Evolutionary conservation across 768 basidiomycete genomes (phyloP).

Genomic region (Phanerodontia chrysosporium): DNA sequence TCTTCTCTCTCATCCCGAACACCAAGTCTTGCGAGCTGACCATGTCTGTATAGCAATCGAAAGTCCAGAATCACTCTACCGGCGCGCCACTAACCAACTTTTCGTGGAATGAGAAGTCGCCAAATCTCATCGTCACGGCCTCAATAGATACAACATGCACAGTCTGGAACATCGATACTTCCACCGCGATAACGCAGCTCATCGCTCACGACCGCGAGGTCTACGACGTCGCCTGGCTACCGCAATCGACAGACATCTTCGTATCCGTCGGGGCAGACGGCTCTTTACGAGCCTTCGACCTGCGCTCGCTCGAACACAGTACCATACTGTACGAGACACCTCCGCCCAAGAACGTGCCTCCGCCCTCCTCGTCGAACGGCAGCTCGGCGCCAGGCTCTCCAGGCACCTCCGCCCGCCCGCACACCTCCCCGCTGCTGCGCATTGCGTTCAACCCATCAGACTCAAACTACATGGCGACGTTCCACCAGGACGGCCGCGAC

Average conservation of each 20-base stretch:
- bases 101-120: constrained; percentile 94
- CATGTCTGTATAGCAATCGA: constrained; percentile 60
- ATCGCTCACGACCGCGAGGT: constrained; percentile 96
- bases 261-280: constrained; percentile 98
- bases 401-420: constrained; percentile 60
- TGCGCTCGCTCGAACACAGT: constrained; percentile 94
- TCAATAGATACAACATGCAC: constrained; percentile 99
- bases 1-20: no score
- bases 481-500: constrained; percentile 88
- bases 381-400: constrained; percentile 31
- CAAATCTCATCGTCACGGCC: constrained; percentile 90
- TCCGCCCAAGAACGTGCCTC: constrained; percentile 66
- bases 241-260: constrained; percentile 92
- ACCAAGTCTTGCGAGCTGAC: no score
- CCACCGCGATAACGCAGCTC: constrained; percentile 91
- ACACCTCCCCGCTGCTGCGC: constrained; percentile 76
- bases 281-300: constrained; percentile 91
- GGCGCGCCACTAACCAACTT: constrained; percentile 94
- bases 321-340: constrained; percentile 97
- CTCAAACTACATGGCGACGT: constrained; percentile 95
- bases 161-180: constrained; percentile 96
- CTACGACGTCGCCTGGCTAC: constrained; percentile 97
- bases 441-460: constrained; percentile 90
- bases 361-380: constrained; percentile 33
- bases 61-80: constrained; percentile 78